Conservation (phyloP, 192 early-diverging fungal genomes). For the Lobulomyces angularis region DNA sequence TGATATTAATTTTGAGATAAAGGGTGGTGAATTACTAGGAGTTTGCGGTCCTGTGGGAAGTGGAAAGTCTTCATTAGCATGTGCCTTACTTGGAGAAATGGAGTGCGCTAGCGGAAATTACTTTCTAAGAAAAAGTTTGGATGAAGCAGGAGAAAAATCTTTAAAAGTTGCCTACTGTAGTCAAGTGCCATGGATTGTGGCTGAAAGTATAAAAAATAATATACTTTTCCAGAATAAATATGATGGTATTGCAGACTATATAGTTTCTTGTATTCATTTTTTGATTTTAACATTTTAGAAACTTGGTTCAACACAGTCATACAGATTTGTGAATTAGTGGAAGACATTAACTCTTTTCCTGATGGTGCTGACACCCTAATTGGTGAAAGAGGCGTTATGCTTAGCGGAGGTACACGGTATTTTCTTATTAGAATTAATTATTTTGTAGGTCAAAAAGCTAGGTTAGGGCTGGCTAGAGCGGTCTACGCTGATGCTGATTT, state of each 20-base stretch:
- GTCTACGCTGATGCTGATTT: constrained; percentile 30
- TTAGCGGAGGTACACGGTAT: constrained; percentile 19
- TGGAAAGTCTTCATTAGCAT: constrained; percentile 39
- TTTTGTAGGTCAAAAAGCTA: constrained; percentile 35
- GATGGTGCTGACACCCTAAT: constrained; percentile 30
- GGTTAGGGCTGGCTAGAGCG: constrained; percentile 33
- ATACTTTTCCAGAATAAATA: too few species aligned
- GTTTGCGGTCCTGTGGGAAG: constrained; percentile 38
- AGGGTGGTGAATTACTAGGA: constrained; percentile 20
- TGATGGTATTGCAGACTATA: too few species aligned
- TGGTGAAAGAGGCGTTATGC: constrained; percentile 31
- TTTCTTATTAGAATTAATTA: too few species aligned
- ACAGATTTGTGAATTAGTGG: constrained; percentile 22
- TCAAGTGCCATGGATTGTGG: constrained; percentile 28
- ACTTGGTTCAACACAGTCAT: constrained; percentile 23
- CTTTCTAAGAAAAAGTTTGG: too few species aligned
- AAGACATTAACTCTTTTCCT: constrained; percentile 25
- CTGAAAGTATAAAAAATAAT: constrained; percentile 28
- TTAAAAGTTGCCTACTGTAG: constrained; percentile 23
- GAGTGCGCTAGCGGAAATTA: too few species aligned
- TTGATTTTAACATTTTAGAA: constrained; percentile 33
- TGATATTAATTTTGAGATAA: constrained; percentile 16
- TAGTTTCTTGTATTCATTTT: too few species aligned
- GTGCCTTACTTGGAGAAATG: constrained; percentile 40
- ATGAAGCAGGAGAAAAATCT: too few species aligned